phyloP scores from a whole-genome alignment of 2,329 filamentous ascomycete species.

The Raffaelea ambrosiae region DNA sequence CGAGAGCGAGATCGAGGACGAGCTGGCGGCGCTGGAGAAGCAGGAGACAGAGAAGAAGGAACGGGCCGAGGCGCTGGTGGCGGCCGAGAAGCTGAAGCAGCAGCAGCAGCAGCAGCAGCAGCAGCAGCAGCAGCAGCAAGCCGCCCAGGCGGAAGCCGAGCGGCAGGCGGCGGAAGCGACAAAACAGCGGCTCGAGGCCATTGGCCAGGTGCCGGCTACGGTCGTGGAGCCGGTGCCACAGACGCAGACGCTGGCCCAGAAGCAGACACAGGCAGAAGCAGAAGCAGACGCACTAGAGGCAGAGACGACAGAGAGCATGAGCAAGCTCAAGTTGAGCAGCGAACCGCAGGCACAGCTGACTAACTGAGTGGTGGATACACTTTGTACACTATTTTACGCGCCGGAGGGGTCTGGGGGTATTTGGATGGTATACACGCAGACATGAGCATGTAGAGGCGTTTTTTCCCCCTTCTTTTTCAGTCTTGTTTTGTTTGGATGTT shows the following conservation, averaged over 20 bases:
- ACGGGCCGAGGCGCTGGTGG: constrained; percentile 24
- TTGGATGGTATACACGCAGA: neutral
- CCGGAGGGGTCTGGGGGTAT: neutral
- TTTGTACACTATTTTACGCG: neutral
- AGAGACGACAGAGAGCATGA: constrained; percentile 10
- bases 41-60: constrained; percentile 40
- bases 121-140: constrained; percentile 24
- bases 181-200: constrained; percentile 38
- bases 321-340: constrained; percentile 26
- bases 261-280: neutral
- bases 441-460: too few relatives aligned
- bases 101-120: constrained; percentile 23
- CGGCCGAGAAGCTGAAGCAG: constrained; percentile 29
- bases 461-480: too few relatives aligned
- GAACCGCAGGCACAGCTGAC: constrained; percentile 3
- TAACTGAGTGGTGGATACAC: too few relatives aligned
- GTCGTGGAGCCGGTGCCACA: neutral
- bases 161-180: constrained; percentile 23
- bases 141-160: constrained; percentile 13
- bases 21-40: constrained; percentile 67
- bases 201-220: constrained; percentile 22
- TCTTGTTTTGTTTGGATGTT: too few relatives aligned
- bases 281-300: constrained; percentile 2
- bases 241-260: neutral
- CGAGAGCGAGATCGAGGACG: constrained; percentile 78